phyloP scores from a whole-genome alignment of 1,139 yeast genomes.

The Candida sp. region DNA sequence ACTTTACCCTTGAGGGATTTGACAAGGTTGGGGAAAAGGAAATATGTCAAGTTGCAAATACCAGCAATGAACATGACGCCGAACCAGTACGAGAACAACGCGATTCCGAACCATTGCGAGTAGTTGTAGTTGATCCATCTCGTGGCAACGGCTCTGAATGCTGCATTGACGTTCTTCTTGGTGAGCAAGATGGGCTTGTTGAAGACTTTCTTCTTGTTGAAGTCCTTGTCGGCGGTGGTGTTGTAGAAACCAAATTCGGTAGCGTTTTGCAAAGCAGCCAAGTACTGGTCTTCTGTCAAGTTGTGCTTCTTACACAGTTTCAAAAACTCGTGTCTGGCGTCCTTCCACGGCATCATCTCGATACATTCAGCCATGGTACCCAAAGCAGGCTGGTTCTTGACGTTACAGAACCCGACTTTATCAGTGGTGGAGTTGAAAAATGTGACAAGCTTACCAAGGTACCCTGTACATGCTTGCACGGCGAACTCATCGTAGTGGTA shows the following conservation, averaged over 20 bases:
- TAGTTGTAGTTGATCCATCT: constrained; percentile 45
- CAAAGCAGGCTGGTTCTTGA: constrained; percentile 39
- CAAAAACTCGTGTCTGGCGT: constrained; percentile 29
- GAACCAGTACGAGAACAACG: constrained; percentile 53
- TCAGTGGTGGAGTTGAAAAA: constrained; percentile 23
- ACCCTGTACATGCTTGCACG: constrained; percentile 31
- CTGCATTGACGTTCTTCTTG: constrained; percentile 27
- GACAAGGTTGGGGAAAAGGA: constrained; percentile 38
- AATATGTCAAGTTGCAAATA: constrained; percentile 35
- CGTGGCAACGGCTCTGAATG: constrained; percentile 40
- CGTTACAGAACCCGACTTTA: constrained; percentile 36
- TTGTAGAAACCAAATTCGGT: constrained; percentile 30
- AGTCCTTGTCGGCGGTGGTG: constrained; percentile 30
- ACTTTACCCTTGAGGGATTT: constrained; percentile 33
- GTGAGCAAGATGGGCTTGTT: constrained; percentile 32
- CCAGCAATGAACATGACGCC: constrained; percentile 47
- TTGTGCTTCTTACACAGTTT: constrained; percentile 25
- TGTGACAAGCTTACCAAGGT: constrained; percentile 27
- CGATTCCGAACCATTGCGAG: constrained; percentile 54
- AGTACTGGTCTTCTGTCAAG: constrained; percentile 31
- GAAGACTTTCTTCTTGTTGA: constrained; percentile 29
- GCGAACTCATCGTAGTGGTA: constrained; percentile 20
- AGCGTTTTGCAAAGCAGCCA: constrained; percentile 41
- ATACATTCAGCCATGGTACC: constrained; percentile 46
- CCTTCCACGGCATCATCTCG: constrained; percentile 23